Base-by-base conservation (phyloP, 1,284 basidiomycete species). In the Vanrija humicola region DNA sequence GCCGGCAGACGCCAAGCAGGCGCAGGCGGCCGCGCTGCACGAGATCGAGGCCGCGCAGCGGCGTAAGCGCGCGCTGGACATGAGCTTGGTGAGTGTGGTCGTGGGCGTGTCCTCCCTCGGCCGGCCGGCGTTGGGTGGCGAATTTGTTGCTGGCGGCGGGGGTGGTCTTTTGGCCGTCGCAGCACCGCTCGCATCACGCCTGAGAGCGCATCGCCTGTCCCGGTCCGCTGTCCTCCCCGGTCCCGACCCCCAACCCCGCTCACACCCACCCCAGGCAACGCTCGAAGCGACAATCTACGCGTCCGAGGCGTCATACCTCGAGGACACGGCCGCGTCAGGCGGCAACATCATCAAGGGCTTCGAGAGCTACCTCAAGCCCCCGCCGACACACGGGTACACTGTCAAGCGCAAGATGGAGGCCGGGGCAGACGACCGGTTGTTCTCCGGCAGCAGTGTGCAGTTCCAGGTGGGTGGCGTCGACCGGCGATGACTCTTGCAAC, bases 291-390 rank as follows among this genome's bases (percentile, higher is more conserved):
- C 75, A 7, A 79, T 80, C 50, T 78, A 77, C 57, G 70, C 73
- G 3, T 78, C 77, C 58, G 79, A 80, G 54, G 76, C 77, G 3
- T 76, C 74, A 38, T 80, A 80, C 58, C 70, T 80, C 19, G 72
- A 73, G 45, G 76, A 77, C 44, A 75, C 73, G n/a, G 67, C 68
- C 3, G 61, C 65, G 2, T 71, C 70, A 9, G 76, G 75, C 0
- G 76, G 76, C 3, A 78, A 78, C 59, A 77, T 78, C 49, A 74
- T 78, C 62, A 78, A 76, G 65, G 79, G 79, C 8, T 80, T 78
- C 54, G 77, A 79, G 56, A 70, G 68, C 42, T 79, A 79, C 61
- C 72, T 79, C 43, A 79, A 79, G 60, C 70, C 77, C 1, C 62
- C 69, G 6, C 58, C 70, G 1, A 59, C 62, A 21, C 52, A 65